Percentiles rank a stretch among this genome's conserved stretches.
Evolutionary conservation across 2,329 filamentous ascomycete species (phyloP).

Genomic region (Xylaria sp.): DNA sequence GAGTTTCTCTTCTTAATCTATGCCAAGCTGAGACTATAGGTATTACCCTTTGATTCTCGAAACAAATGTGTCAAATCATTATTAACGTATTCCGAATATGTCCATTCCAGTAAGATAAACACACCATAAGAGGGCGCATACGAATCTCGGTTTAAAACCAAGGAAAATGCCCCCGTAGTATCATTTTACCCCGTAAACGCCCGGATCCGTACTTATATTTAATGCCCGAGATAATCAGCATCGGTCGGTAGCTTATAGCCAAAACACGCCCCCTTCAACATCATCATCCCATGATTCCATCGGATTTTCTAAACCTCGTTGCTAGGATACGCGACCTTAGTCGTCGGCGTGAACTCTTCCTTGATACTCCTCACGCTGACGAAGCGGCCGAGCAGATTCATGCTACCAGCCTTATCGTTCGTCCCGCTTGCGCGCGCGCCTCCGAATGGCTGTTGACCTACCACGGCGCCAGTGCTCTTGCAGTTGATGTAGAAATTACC

Average conservation of each 20-base stretch:
- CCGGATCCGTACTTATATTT: background rate
- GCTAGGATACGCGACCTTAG: conserved; percentile 75
- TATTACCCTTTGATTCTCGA: too few relatives aligned
- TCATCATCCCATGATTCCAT: background rate
- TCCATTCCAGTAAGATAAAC: background rate
- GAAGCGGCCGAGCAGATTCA: conserved; percentile 72
- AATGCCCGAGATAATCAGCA: background rate
- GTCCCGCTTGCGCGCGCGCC: conserved; percentile 75
- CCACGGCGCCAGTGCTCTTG: conserved; percentile 80
- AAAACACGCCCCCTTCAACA: background rate
- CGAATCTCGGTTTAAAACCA: background rate
- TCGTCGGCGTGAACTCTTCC: conserved; percentile 77
- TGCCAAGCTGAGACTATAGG: too few relatives aligned
- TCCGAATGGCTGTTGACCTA: conserved; percentile 78
- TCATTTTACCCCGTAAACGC: conserved; percentile 13
- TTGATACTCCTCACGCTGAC: conserved; percentile 75
- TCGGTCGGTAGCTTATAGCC: background rate
- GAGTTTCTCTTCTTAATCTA: too few relatives aligned
- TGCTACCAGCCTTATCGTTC: conserved; percentile 78
- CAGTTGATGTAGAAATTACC: conserved; percentile 91
- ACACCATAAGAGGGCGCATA: background rate
- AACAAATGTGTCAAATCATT: too few relatives aligned
- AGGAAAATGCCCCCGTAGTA: background rate
- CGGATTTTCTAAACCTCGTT: conserved; percentile 65
- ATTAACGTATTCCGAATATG: background rate